Base-by-base conservation (phyloP, 345 rosid species). In the Eucalyptus marginata region DNA sequence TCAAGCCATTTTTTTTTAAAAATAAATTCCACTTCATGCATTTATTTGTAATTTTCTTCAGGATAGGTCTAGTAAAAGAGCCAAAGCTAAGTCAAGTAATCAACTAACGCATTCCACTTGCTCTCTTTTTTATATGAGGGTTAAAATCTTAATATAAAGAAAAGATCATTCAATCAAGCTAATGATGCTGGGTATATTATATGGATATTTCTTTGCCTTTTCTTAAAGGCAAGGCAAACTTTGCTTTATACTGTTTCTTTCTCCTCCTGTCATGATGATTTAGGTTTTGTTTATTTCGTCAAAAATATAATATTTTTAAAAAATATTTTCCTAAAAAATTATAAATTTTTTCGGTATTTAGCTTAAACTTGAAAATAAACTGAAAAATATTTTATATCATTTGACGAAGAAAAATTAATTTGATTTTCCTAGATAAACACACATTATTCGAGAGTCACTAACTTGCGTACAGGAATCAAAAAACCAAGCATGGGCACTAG, bases 401-500 rank as follows among this genome's bases (percentile, higher is more conserved):
- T 56, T 56, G 62, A 10, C 1, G 0, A 56, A 24, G 29, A 24
- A 56, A 56, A 22, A 0, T 24, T 56, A 1, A 24, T 56, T 56
- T 27, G 31, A 62, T 62, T 62, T 27, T 62, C 31, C 33, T 29
- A 62, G 4, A 62, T 62, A 62, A 29, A 62, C 68, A 25, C 13
- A 29, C n/a, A 27, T 6, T 1, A 12, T 27, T 62, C 4, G 3
- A 13, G 31, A 5, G 31, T 13, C 68, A 29, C 15, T 62, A 62
- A 62, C 33, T 62, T 62, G n/a, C 33, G 1, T 29, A 62, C 2
- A 1, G 2, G 68, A 59, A 59, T 9, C 2, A 0, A 13, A 62
- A 29, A 29, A 27, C 16, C 1, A 62, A 0, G 31, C 68, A 62
- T 6, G 14, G 68, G 8, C 33, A 12, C 16, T 29, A 62, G n/a